These are phyloP conservation scores for Globisporangium viniferum DNA, from an alignment of 352 stramenopile genomes.

Conservation along the genomic window DNA sequence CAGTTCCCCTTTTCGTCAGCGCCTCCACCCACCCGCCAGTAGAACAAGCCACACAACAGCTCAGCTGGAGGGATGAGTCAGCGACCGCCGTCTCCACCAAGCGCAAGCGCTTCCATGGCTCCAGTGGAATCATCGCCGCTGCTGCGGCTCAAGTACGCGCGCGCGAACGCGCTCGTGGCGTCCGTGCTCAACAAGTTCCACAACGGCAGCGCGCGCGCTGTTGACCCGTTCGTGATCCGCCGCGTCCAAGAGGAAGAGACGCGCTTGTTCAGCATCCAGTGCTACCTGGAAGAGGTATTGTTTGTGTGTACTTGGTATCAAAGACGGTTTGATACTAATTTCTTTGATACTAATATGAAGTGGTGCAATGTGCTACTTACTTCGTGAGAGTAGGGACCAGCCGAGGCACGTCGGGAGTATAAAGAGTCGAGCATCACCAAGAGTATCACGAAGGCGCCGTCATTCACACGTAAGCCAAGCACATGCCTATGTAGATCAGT, in stretches of 20 bases:
- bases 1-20: background rate
- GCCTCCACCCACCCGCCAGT: background rate
- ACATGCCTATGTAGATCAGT: background rate
- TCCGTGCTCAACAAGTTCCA: slow-evolving; percentile 75
- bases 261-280: slow-evolving; percentile 64
- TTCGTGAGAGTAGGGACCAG: slow-evolving; percentile 33
- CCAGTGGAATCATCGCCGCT: background rate
- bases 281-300: slow-evolving; percentile 64
- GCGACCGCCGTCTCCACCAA: background rate
- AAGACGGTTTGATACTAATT: background rate
- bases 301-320: background rate
- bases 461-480: slow-evolving; percentile 15
- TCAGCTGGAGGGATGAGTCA: background rate
- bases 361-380: background rate
- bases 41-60: background rate
- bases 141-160: slow-evolving; percentile 36
- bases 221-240: slow-evolving; percentile 66
- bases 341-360: background rate
- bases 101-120: background rate
- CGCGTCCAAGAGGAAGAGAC: slow-evolving; percentile 50
- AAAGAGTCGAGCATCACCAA: slow-evolving; percentile 37
- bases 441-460: slow-evolving; percentile 13
- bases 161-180: slow-evolving; percentile 47
- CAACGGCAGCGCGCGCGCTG: slow-evolving; percentile 58
- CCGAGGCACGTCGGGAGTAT: slow-evolving; percentile 39